Evolutionary conservation across 257 asterid genomes (phyloP), one percentile per base, ranked within the genome.

Genomic region (Forsythia viridissima): DNA sequence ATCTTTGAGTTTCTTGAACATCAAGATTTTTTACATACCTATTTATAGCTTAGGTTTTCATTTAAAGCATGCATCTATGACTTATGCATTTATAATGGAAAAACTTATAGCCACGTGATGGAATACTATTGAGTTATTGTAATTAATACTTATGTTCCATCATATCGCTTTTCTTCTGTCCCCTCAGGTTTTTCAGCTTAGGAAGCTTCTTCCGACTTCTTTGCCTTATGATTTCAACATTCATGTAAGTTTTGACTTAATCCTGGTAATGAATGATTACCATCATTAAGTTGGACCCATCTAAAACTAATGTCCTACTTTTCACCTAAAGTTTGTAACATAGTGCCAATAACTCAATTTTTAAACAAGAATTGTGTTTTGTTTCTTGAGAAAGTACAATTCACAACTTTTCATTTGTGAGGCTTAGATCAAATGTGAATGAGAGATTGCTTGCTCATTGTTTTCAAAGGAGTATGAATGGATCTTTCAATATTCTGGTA

Each of bases 161-260:
- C 42, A 44, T 76, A 37, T 79, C 61, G 20, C 68, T 71, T 48
- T 84, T 41, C 37, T 39, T 55, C 36, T 71, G 38, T 69, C 18
- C 48, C 80, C 73, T 76, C 93, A 94, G 99, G 83, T 94, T 73
- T 93, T 95, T 85, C 91, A 89, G 88, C 98, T 95, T 78, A 85
- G 92, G 87, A 95, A 95, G 87, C 97, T 95, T 82, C 97, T 93
- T 76, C 98, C 98, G n/a, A 88, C 94, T 44, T 82, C 98, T 71
- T 77, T 86, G 84, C 83, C 92, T 73, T 92, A 93, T 55, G 97
- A 95, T 84, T 95, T 95, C 90, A 93, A 93, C 84, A 72, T 92
- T 83, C 97, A 93, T 80, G 98, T 93, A 80, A 92, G 98, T 85
- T 74, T 38, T 79, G 30, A 44, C 57, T 57, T 69, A n/a, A 13